Conservation (phyloP, 2,329 filamentous ascomycete species). For the Epichloe gansuensis region DNA sequence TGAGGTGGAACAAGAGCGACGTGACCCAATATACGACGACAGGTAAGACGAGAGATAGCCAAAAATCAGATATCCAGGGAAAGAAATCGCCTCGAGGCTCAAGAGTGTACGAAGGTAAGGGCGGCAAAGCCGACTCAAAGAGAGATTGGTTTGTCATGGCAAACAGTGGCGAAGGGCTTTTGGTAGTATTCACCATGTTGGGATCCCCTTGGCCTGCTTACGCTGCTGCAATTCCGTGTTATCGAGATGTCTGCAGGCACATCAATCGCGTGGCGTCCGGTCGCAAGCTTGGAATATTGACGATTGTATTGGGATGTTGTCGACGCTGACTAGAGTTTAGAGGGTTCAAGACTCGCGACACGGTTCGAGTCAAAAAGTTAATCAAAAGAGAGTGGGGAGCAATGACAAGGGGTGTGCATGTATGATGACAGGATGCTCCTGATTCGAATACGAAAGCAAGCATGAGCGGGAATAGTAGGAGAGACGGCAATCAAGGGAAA, state of each 20-base stretch:
- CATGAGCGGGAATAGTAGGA: not conserved
- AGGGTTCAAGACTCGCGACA: not conserved
- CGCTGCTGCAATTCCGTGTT: not conserved
- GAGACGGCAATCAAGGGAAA: not conserved
- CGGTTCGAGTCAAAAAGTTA: not conserved
- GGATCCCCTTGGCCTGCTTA: not conserved
- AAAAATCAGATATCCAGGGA: slow-evolving; percentile 68
- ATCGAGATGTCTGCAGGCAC: not conserved
- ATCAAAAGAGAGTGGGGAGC: not conserved
- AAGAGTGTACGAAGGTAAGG: slow-evolving; percentile 72
- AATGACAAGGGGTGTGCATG: not conserved
- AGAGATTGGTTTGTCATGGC: slow-evolving; percentile 41
- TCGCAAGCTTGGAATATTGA: not conserved
- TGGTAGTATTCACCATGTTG: slow-evolving; percentile 29
- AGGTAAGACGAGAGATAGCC: slow-evolving; percentile 63
- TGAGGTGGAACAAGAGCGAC: slow-evolving; percentile 74
- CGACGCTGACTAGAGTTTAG: not conserved
- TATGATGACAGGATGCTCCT: not conserved
- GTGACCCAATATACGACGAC: slow-evolving; percentile 80
- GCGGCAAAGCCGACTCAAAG: slow-evolving; percentile 54
- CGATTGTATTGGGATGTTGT: not conserved
- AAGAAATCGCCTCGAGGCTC: slow-evolving; percentile 59
- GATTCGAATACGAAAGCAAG: not conserved
- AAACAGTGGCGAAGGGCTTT: slow-evolving; percentile 17
- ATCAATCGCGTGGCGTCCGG: not conserved